Conservation (phyloP, 768 basidiomycete species). For the Lactifluus piperatus region DNA sequence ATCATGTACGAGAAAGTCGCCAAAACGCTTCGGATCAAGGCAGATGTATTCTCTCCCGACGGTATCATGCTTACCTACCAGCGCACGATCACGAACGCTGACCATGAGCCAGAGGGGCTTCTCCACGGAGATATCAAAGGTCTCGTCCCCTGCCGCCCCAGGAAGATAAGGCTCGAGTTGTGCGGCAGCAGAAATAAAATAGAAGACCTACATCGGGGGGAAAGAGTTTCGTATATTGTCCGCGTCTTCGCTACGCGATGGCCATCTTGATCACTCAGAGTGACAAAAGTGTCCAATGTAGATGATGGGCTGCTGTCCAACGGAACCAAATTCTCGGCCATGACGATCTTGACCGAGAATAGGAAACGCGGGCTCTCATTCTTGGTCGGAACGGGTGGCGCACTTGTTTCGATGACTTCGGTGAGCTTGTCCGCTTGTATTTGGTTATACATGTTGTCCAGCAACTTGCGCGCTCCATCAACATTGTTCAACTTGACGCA, state of each 20-base stretch:
- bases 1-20: slow-evolving; percentile 85
- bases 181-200: background rate
- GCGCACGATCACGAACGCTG: slow-evolving; percentile 82
- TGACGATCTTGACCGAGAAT: slow-evolving; percentile 89
- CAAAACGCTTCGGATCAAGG: slow-evolving; percentile 80
- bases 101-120: slow-evolving; percentile 97
- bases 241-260: slow-evolving; percentile 88
- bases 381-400: slow-evolving; percentile 69
- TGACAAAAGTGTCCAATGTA: slow-evolving; percentile 87
- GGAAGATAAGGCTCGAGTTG: slow-evolving; percentile 10
- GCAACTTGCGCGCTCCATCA: slow-evolving; percentile 78
- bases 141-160: slow-evolving; percentile 75
- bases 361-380: slow-evolving; percentile 59
- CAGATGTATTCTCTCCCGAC: slow-evolving; percentile 89
- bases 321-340: slow-evolving; percentile 82
- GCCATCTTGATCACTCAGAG: slow-evolving; percentile 87
- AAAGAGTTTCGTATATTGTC: slow-evolving; percentile 85
- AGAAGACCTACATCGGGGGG: slow-evolving; percentile 73
- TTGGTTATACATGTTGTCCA: slow-evolving; percentile 92
- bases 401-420: slow-evolving; percentile 45
- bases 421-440: slow-evolving; percentile 85
- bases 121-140: slow-evolving; percentile 89
- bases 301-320: slow-evolving; percentile 68
- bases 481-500: slow-evolving; percentile 98
- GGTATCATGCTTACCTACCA: slow-evolving; percentile 89